Base-by-base conservation (phyloP, 768 basidiomycete genomes). In the Leucosporidium yakuticum region DNA sequence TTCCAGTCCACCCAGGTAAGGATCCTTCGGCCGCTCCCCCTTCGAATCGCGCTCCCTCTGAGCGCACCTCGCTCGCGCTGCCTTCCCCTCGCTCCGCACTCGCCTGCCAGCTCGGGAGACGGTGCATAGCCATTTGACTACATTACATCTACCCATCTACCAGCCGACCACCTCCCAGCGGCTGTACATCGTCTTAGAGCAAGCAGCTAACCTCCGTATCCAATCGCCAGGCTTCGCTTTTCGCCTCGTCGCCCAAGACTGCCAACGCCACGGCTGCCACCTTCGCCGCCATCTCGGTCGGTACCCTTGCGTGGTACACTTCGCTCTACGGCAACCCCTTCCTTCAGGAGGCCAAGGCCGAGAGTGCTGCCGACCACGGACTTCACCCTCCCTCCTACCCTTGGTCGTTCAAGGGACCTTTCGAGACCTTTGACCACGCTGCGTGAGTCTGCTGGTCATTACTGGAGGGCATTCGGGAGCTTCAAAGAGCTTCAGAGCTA, bases 391-490 rank as follows among this genome's bases (percentile, higher is more conserved):
- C 88, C 65, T 77, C 80, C 36, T 89, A 89, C 79, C 95, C 96
- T 25, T 99, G 94, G 91, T 83, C 90, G 47, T 93, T 98, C 82
- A 85, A 86, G 66, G 96, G 96, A 12, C 77, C 80, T 67, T 81
- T 99, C 32, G 91, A 96, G 80, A 87, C 89, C 55, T 99, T 94
- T 77, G 94, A 99, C 83, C 96, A 99, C 79, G 86, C 91, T 70
- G 88, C 92, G 95, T 93, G 82, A 79, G 84, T 81, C 67, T 54
- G 57, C 69, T 65, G 60, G 27, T 44, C 69, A 44, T 44, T 15
- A 44, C 39, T n/a, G 14, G 14, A n/a, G 20, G 23, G 47, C 19
- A 25, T 23, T 50, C 49, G 14, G 11, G 23, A 47, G 5, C 32
- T 44, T 3, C 17, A 44, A 15, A 15, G 14, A 9, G 39, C 39